Evolutionary conservation across 2,329 filamentous ascomycete species (phyloP), one percentile per base, ranked within the genome.

Genomic region (Thermoascus crustaceus): DNA sequence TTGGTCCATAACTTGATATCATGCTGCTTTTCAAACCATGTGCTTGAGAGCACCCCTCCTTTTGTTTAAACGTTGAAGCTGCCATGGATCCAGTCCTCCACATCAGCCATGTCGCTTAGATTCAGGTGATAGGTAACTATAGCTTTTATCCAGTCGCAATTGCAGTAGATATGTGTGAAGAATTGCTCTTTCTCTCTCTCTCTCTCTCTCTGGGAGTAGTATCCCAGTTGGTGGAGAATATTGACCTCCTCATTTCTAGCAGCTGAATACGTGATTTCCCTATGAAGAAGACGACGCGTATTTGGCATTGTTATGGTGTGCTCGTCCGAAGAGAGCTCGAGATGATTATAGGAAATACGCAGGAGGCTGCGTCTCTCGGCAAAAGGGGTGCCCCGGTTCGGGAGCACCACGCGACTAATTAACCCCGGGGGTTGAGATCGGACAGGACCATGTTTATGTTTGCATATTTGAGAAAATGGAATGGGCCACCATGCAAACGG

Each of bases 101-200:
- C 25, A 11, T 44, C 37, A 5, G 22, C 37, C 9, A 46, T 27
- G 7, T 39, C 33, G 17, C 46, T 50, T 11, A 11, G 2, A 3
- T 37, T 7, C 4, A 60, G 43, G 45, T 59, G 54, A 39, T 49
- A 44, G 20, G 50, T 40, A 13, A 54, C 47, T 10, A 51, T 41
- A 34, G 24, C 40, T 38, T 55, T 40, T 7, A 58, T 52, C 14
- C 39, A 42, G 2, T 36, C 31, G 19, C 45, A 42, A 22, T 44
- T 44, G 22, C 34, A 7, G 13, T 38, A 34, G 17, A 54, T 30
- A 13, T 38, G 26, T 11, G 43, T 17, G 41, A 49, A 56, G 37
- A 47, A 55, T 22, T 30, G 10, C 24, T 2, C 21, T 39, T 35
- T 38, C 48, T 40, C 5, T 49, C 39, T 11, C 23, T n/a, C n/a